Evolutionary conservation across 2,329 filamentous ascomycete species (phyloP).

Genomic region (Epicoccum sorghinum): DNA sequence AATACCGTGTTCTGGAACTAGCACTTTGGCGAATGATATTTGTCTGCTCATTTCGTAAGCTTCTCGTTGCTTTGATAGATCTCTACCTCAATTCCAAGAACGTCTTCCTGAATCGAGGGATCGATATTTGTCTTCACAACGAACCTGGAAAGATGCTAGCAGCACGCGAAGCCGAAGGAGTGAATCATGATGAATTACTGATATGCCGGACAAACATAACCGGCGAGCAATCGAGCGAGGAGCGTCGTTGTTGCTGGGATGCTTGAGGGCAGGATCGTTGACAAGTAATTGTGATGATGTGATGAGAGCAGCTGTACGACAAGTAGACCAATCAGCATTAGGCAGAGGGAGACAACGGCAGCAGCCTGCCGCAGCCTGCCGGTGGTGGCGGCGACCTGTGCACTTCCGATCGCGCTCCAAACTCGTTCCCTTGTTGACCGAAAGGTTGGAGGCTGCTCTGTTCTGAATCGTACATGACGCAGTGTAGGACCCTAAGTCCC

Average conservation of each 20-base stretch:
- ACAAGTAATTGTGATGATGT: constrained; percentile 23
- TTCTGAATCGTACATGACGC: constrained; percentile 27
- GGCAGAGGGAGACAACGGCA: constrained; percentile 32
- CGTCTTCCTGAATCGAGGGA: too few species aligned
- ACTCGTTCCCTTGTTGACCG: constrained; percentile 22
- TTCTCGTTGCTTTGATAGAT: background rate
- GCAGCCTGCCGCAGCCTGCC: constrained; percentile 19
- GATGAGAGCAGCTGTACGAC: constrained; percentile 31
- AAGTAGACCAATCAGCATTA: constrained; percentile 46
- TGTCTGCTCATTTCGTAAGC: constrained; percentile 50
- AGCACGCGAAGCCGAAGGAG: constrained; percentile 75
- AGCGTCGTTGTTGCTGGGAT: too few species aligned
- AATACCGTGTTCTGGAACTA: constrained; percentile 76
- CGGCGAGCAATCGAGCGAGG: constrained; percentile 67
- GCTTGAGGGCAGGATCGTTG: constrained; percentile 34
- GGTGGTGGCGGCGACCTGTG: constrained; percentile 18
- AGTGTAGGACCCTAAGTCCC: constrained; percentile 17
- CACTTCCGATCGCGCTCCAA: constrained; percentile 14
- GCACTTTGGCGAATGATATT: constrained; percentile 71
- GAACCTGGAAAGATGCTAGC: constrained; percentile 72
- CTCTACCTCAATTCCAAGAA: too few species aligned
- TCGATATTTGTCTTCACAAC: constrained; percentile 3
- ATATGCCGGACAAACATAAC: constrained; percentile 60
- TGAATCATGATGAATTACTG: constrained; percentile 70
- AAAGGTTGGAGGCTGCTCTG: constrained; percentile 20